Evolutionary conservation across 1,139 yeast genomes (phyloP).

Genomic region (Nadsonia commutata): DNA sequence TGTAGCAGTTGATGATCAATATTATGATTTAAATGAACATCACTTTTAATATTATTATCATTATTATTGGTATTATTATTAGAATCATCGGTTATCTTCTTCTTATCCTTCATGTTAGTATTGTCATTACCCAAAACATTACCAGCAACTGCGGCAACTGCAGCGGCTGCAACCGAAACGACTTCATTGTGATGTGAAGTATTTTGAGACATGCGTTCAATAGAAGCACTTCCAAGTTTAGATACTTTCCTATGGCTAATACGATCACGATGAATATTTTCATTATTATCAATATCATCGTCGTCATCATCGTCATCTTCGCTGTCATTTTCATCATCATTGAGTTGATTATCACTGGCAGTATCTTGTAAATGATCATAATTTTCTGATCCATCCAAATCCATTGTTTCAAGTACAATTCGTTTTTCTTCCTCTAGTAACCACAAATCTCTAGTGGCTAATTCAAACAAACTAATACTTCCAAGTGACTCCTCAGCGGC

Average conservation of each 20-base stretch:
- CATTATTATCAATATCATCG: not conserved
- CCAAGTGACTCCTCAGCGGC: conserved; percentile 33
- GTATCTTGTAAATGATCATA: not conserved
- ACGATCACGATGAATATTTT: not conserved
- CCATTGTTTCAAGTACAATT: conserved; percentile 7
- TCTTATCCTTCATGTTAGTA: not conserved
- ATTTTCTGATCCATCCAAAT: not conserved
- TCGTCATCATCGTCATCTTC: not conserved
- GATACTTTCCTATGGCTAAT: not conserved
- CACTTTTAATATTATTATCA: not conserved
- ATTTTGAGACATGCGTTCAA: not conserved
- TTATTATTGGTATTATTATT: not conserved
- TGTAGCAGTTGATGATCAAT: not conserved
- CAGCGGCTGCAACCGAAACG: not conserved
- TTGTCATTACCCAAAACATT: not conserved
- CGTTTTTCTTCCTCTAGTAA: conserved; percentile 21
- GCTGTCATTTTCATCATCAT: not conserved
- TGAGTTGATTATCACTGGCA: not conserved
- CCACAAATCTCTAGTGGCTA: conserved; percentile 29
- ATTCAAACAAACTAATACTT: conserved; percentile 26
- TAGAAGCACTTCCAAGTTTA: not conserved
- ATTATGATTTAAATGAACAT: not conserved
- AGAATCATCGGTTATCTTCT: not conserved
- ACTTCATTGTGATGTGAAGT: not conserved
- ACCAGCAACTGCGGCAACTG: not conserved